Evolutionary conservation across 192 early-diverging fungal species (phyloP), one percentile per base, ranked within the genome.

Genomic region (Mycoemilia scoparia): DNA sequence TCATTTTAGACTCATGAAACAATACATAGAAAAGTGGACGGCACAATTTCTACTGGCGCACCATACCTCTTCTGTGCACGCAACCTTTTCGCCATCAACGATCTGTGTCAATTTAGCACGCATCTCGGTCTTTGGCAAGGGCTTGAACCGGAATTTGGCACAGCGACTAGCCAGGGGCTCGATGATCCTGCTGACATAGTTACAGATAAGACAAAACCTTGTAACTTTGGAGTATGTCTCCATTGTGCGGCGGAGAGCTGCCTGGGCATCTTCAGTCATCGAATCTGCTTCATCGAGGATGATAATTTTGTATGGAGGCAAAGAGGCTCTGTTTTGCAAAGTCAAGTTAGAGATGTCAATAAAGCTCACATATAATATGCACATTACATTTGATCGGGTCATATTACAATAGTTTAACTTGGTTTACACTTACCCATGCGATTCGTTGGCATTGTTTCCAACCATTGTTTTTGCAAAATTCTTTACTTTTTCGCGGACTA

Each of bases 251-350:
- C 92, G 60, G 29, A 97, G 56, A 8, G 92, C 92, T 1, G 81
- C 70, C 46, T 97, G 92, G 0, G 92, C 92, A 46, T 95, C 89
- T 1, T 55, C 38, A 1, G 92, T 97, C 87, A 97, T 86, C 1
- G 84, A 86, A 54, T 97, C 92, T 0, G 92, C 92, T 56, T 97
- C 92, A 45, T 97, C 92, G 25, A 96, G 66, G 43, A 96, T 90
- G 21, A 96, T 67, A 16, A 96, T 81, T 56, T 96, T 96, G 67
- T 80, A 96, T 4, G 86, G 84, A 20, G 92, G 92, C 39, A 65
- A 71, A 7, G 54, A 48, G 34, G 12, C 14, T 14, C 9, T 11
- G 22, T 16, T 13, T 14, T 11, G 34, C 16, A 49, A 22, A 22
- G 12, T 17, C 5, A 7, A 34, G n/a, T n/a, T n/a, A n/a, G n/a